Evolutionary conservation across 768 basidiomycete genomes (phyloP).

Genomic region (Daedalea quercina): DNA sequence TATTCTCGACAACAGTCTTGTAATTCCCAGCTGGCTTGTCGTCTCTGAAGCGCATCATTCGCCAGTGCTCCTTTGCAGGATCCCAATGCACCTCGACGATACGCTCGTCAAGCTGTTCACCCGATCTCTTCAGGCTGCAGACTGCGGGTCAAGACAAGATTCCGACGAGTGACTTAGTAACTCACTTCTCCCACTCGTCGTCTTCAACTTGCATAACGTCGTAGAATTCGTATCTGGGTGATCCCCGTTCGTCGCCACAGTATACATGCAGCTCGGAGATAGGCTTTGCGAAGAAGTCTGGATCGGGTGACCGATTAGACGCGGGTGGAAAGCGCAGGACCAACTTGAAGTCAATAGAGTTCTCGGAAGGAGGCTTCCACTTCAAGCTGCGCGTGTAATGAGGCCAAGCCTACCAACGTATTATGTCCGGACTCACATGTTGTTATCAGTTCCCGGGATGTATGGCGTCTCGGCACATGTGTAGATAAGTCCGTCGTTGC

Average conservation of each 20-base stretch:
- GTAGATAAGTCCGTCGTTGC: constrained; percentile 94
- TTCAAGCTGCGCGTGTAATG: constrained; percentile 59
- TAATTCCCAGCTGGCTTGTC: constrained; percentile 95
- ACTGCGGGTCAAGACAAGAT: neutral
- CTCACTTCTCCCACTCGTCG: constrained; percentile 90
- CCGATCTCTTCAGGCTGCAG: constrained; percentile 70
- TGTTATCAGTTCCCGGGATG: constrained; percentile 70
- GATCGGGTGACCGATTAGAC: constrained; percentile 41
- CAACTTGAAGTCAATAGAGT: constrained; percentile 96
- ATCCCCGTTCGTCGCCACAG: constrained; percentile 58
- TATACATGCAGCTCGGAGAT: constrained; percentile 79
- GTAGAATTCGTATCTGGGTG: constrained; percentile 68
- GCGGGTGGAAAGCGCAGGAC: constrained; percentile 86
- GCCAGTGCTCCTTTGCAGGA: constrained; percentile 56
- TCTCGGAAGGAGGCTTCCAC: constrained; percentile 98
- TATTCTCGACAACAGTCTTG: constrained; percentile 74
- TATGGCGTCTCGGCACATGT: constrained; percentile 86
- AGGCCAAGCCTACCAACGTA: neutral
- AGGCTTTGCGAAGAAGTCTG: constrained; percentile 83
- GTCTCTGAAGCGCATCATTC: constrained; percentile 88
- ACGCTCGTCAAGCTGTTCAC: constrained; percentile 89
- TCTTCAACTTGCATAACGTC: constrained; percentile 84
- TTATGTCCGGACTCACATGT: constrained; percentile 55
- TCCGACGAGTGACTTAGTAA: constrained; percentile 4
- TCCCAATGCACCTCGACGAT: constrained; percentile 96